phyloP scores from a whole-genome alignment of 768 basidiomycete genomes.

The Trametes maxima region DNA sequence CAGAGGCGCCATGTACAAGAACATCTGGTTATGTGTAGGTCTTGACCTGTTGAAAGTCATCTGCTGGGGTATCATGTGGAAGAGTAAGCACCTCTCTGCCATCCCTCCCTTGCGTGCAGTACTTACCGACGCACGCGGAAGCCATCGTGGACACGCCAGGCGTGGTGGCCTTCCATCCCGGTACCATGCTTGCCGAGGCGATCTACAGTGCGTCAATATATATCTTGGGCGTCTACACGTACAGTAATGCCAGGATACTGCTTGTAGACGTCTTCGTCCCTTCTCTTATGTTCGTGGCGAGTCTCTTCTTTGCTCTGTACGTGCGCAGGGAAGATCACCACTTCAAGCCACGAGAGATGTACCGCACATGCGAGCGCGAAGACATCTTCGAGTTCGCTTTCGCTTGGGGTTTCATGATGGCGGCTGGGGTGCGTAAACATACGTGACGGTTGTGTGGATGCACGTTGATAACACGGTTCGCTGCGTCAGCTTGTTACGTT shows the following conservation, averaged over 20 bases:
- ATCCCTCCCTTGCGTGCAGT: too few species aligned
- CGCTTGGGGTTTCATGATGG: not conserved
- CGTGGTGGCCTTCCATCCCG: not conserved
- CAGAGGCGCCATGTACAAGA: constrained; percentile 3
- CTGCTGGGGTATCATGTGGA: constrained; percentile 2
- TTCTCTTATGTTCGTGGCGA: not conserved
- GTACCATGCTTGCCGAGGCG: too few species aligned
- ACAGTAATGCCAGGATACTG: not conserved
- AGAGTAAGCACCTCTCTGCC: not conserved
- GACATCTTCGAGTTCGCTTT: constrained; percentile 1
- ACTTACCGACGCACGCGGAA: not conserved
- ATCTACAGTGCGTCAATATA: too few species aligned
- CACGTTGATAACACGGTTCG: too few species aligned
- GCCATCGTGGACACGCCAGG: not conserved
- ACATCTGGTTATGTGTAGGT: not conserved
- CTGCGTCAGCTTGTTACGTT: not conserved
- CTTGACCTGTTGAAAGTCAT: not conserved
- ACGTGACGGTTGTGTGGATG: not conserved
- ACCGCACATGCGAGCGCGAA: not conserved
- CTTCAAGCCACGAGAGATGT: not conserved
- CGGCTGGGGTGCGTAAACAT: not conserved
- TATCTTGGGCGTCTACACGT: too few species aligned
- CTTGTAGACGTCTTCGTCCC: not conserved
- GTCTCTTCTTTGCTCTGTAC: not conserved
- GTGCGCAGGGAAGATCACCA: not conserved